Conservation (phyloP, 2,329 filamentous ascomycete genomes). For the Ceratocystis cubensis region DNA sequence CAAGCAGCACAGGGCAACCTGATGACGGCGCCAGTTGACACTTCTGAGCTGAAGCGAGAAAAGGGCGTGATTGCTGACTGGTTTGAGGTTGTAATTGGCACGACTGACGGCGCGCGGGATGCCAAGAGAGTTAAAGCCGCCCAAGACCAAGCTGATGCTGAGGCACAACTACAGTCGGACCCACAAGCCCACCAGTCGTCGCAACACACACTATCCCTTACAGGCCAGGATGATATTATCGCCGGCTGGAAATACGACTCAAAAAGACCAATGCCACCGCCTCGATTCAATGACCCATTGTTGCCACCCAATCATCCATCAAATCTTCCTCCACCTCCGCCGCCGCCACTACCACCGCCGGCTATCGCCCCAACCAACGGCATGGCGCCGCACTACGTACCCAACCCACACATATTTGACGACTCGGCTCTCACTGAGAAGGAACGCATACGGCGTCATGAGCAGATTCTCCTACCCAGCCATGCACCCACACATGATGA, state of each 20-base stretch:
- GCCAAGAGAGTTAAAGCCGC: slow-evolving; percentile 13
- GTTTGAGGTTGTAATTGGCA: slow-evolving; percentile 81
- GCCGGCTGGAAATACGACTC: slow-evolving; percentile 14
- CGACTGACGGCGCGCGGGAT: slow-evolving; percentile 53
- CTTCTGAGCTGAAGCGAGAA: slow-evolving; percentile 70
- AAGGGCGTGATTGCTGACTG: slow-evolving; percentile 82
- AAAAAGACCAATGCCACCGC: slow-evolving; percentile 8
- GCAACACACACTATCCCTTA: slow-evolving; percentile 22
- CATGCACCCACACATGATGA: slow-evolving; percentile 38
- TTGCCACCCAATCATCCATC: slow-evolving; percentile 15
- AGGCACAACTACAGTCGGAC: slow-evolving; percentile 9
- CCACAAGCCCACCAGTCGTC: slow-evolving; percentile 16
- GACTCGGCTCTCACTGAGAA: slow-evolving; percentile 66
- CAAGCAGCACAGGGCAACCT: slow-evolving; percentile 40
- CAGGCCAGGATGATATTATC: slow-evolving; percentile 28
- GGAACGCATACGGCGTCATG: slow-evolving; percentile 62
- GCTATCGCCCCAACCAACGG: slow-evolving; percentile 34
- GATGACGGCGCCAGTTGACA: slow-evolving; percentile 64
- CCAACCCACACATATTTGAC: slow-evolving; percentile 46
- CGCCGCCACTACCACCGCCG: slow-evolving; percentile 27
- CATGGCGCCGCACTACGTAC: slow-evolving; percentile 47
- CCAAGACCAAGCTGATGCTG: slow-evolving; percentile 22
- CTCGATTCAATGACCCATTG: slow-evolving; percentile 18
- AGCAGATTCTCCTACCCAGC: slow-evolving; percentile 69
- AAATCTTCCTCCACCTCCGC: slow-evolving; percentile 21